Evolutionary conservation across 202 grass and related monocot genomes (phyloP).

Genomic region (Brachypodium distachyon): DNA sequence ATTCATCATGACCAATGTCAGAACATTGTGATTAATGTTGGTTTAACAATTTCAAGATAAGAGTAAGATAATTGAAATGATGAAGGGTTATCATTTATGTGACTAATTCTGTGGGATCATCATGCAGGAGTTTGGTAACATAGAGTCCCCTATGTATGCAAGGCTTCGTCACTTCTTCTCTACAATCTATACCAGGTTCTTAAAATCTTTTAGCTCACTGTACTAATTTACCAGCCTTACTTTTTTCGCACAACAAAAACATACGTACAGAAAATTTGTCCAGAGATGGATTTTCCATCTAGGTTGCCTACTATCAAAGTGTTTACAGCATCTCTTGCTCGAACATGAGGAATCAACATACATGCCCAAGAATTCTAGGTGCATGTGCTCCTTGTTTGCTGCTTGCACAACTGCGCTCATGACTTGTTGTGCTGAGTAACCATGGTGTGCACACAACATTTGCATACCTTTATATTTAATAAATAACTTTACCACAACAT

Average conservation of each 20-base stretch:
- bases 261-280: neutral
- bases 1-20: neutral
- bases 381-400: neutral
- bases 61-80: neutral
- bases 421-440: neutral
- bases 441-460: too few relatives aligned
- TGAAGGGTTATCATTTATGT: neutral
- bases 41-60: neutral
- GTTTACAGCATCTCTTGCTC: neutral
- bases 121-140: slow-evolving; percentile 91
- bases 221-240: neutral
- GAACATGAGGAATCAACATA: neutral
- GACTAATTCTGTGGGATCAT: slow-evolving; percentile 14
- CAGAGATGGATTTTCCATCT: neutral
- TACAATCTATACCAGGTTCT: slow-evolving; percentile 73
- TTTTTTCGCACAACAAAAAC: neutral
- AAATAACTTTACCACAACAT: neutral
- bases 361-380: neutral
- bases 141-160: slow-evolving; percentile 91
- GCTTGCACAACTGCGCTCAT: neutral
- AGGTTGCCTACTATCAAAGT: neutral
- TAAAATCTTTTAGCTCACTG: neutral
- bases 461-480: too few relatives aligned
- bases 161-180: slow-evolving; percentile 81
- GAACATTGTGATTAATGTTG: neutral